phyloP scores from a whole-genome alignment of 1,284 basidiomycete species.

The Microbotryum scabiosae region DNA sequence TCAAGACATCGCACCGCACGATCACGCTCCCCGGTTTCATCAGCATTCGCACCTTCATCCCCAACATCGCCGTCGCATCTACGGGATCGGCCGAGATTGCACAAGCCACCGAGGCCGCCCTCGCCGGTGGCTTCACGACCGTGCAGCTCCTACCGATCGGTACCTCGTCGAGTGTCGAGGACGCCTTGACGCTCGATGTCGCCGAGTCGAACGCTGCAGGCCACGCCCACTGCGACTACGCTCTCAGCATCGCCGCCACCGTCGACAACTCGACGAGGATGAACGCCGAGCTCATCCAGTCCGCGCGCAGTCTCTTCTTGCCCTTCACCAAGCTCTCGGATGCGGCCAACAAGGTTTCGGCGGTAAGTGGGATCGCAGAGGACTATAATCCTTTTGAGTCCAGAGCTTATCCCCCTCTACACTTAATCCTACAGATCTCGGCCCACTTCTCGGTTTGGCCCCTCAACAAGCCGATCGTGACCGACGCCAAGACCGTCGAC shows the following conservation, averaged over 20 bases:
- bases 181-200: slow-evolving; percentile 58
- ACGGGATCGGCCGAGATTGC: slow-evolving; percentile 57
- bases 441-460: slow-evolving; percentile 63
- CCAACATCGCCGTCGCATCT: slow-evolving; percentile 48
- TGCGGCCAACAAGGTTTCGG: slow-evolving; percentile 48
- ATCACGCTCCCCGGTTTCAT: slow-evolving; percentile 87
- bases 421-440: slow-evolving; percentile 6
- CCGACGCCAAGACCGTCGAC: slow-evolving; percentile 84
- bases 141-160: slow-evolving; percentile 69
- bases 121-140: slow-evolving; percentile 80
- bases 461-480: slow-evolving; percentile 80
- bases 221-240: slow-evolving; percentile 74
- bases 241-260: slow-evolving; percentile 68
- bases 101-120: slow-evolving; percentile 64
- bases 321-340: slow-evolving; percentile 59
- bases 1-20: slow-evolving; percentile 86
- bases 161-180: slow-evolving; percentile 52
- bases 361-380: slow-evolving; percentile 42
- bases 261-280: slow-evolving; percentile 57
- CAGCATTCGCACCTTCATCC: slow-evolving; percentile 83
- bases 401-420: background rate
- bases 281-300: slow-evolving; percentile 60
- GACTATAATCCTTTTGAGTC: background rate
- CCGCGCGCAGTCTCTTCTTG: slow-evolving; percentile 75
- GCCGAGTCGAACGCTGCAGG: slow-evolving; percentile 58